Base-by-base conservation (phyloP, 1,284 basidiomycete species). In the Marasmius fiardii region DNA sequence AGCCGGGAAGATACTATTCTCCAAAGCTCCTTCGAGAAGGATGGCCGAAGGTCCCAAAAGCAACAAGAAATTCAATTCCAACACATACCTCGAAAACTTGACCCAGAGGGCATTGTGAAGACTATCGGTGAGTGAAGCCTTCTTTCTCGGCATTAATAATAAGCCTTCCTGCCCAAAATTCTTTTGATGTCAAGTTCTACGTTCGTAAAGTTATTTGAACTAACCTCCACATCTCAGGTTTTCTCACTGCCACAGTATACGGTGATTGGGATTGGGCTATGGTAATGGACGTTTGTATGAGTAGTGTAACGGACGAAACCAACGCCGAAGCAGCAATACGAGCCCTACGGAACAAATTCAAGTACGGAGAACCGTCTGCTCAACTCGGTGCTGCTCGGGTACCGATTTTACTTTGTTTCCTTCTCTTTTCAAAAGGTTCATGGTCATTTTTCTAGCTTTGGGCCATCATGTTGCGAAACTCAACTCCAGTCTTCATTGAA, bases 391-490 rank as follows among this genome's bases (percentile, higher is more conserved):
- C 87, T 41, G 86, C 86, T 23, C 72, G 85, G 59, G 87, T 88
- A 64, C 45, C 83, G 72, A 56, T 64, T n/a, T n/a, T n/a, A n/a
- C n/a, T n/a, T 16, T 11, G 33, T 59, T 52, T 28, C 16, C 51
- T 37, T 14, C 31, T 18, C 8, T 57, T 51, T n/a, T 16, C 20
- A 26, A 21, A 51, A 45, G 14, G 58, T 18, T 56, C 51, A 20
- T 44, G 18, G 26, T 31, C 54, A 24, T 58, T 51, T 33, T 10
- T 52, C 41, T 56, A 90, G 88, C 66, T 92, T n/a, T 92, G 89
- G 90, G 90, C 88, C 2, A 85, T 92, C 59, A 88, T 92, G 84
- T 75, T 92, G 18, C 82, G 83, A 34, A 90, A 92, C 61, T 85
- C 82, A 2, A 80, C 81, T 0, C 79, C 83, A 11, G 60, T 77